Percentiles rank a stretch among this genome's conserved stretches.
Conservation (phyloP, 2,329 filamentous ascomycete species). For the Lasiodiplodia theobromae region DNA sequence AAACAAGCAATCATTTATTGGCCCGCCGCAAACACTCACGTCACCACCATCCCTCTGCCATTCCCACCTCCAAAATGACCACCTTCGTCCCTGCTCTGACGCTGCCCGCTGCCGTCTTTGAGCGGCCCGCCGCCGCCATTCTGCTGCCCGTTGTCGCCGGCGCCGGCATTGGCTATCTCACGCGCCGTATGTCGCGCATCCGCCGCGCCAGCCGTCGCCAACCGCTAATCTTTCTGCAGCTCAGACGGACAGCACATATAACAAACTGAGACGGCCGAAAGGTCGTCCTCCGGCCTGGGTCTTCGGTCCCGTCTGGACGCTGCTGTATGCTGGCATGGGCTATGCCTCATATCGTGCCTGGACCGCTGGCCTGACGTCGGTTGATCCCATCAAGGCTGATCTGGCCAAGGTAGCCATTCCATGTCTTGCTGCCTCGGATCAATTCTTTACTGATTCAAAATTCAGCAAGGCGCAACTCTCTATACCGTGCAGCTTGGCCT, state of each 20-base stretch:
- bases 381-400: constrained; percentile 55
- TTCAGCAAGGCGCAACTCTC: constrained; percentile 71
- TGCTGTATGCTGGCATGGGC: constrained; percentile 76
- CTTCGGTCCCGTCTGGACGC: constrained; percentile 66
- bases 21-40: constrained; percentile 23
- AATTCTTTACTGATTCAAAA: not conserved
- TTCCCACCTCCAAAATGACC: constrained; percentile 60
- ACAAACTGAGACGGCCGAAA: constrained; percentile 71
- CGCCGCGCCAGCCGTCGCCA: constrained; percentile 1
- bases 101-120: constrained; percentile 74
- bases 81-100: constrained; percentile 80
- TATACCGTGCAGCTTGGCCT: constrained; percentile 87
- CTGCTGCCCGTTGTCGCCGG: constrained; percentile 78
- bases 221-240: constrained; percentile 48
- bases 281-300: constrained; percentile 63
- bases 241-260: constrained; percentile 68
- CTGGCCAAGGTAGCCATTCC: constrained; percentile 59
- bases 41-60: constrained; percentile 20
- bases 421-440: not conserved
- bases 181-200: constrained; percentile 62
- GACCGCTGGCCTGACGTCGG: constrained; percentile 66
- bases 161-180: constrained; percentile 74
- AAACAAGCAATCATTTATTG: constrained; percentile 12
- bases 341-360: constrained; percentile 85
- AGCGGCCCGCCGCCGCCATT: constrained; percentile 74